Evolutionary conservation across 164 flowering plant genomes (phyloP), one percentile per base, ranked within the genome.

Genomic region (Annona squamosa): DNA sequence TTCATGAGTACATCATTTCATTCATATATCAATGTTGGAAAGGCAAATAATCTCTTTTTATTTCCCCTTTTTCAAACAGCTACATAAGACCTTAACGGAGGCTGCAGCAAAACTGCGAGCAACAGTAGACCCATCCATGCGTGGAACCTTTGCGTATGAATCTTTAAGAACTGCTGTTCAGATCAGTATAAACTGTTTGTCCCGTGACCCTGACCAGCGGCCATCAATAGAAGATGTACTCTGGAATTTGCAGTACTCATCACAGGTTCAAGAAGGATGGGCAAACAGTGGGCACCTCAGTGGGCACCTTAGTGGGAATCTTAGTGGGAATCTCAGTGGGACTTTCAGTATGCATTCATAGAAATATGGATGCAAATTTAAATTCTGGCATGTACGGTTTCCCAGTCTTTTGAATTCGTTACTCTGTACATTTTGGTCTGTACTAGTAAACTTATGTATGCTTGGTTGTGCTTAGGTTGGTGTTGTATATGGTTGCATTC

Each of bases 221-320:
- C 98, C 98, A 42, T 86, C 98, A 2, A 82, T 94, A 63, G 97
- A 92, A 73, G 97, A 94, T 74, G 90, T 92, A 71, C 81, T 94
- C 6, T 94, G 98, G 98, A 85, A 94, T 72, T 77, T 92, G 90
- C 97, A 94, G 82, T 94, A 92, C 76, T 82, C 97, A 2, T 79
- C 82, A 68, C 98, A 94, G 76, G 89, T 91, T 67, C 98, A 94
- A 81, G 92, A 92, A 68, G 92, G 90, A 69, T 92, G 96, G 97
- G 82, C 82, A 9, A 88, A 82, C 79, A 91, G 93, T 56, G 90
- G 84, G 18, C 48, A 41, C 63, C 71, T 74, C 56, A 26, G 37
- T 26, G 37, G 37, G 1, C 0, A 26, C 37, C 37, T 26, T 26
- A 26, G 37, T 26, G 37, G 37, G 37, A 26, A 26, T 26, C 37